Evolutionary conservation across 2,329 filamentous ascomycete species (phyloP), one percentile per base, ranked within the genome.

Genomic region (Xylariales sp.): DNA sequence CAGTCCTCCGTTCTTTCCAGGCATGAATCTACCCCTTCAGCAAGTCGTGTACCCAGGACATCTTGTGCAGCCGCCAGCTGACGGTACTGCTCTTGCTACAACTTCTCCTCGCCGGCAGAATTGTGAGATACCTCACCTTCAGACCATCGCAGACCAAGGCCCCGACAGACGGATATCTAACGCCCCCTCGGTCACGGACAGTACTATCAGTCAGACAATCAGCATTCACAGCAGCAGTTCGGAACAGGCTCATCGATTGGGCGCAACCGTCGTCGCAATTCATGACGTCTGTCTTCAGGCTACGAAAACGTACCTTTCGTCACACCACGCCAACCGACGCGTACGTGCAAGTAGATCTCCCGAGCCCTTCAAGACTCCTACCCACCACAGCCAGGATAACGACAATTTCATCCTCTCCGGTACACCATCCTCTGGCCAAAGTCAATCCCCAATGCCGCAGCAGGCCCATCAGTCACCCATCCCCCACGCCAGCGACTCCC

Each of bases 401-500:
- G 20, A 36, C 10, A 24, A 36, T n/a, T n/a, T n/a, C n/a, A n/a
- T n/a, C n/a, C n/a, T n/a, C n/a, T n/a, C n/a, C n/a, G n/a, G n/a
- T n/a, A n/a, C n/a, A n/a, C n/a, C n/a, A n/a, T n/a, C n/a, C n/a
- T n/a, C n/a, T n/a, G n/a, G n/a, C n/a, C n/a, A n/a, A n/a, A n/a
- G n/a, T n/a, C n/a, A n/a, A n/a, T n/a, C n/a, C n/a, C n/a, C n/a
- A n/a, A n/a, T n/a, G n/a, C n/a, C 24, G n/a, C 24, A 8, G 8
- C 24, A 8, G 24, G 24, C 8, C 15, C 10, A 32, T 8, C 29
- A 7, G 15, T 32, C 7, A 8, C 15, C 32, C 12, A 45, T 55
- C 19, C 53, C 51, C 3, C 21, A 38, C 8, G 40, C 52, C 4
- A 54, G 51, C 3, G 42, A 44, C 24, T 58, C 48, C 12, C 54